phyloP scores from a whole-genome alignment of 2,329 filamentous ascomycete species.

The Penicillium sp. region DNA sequence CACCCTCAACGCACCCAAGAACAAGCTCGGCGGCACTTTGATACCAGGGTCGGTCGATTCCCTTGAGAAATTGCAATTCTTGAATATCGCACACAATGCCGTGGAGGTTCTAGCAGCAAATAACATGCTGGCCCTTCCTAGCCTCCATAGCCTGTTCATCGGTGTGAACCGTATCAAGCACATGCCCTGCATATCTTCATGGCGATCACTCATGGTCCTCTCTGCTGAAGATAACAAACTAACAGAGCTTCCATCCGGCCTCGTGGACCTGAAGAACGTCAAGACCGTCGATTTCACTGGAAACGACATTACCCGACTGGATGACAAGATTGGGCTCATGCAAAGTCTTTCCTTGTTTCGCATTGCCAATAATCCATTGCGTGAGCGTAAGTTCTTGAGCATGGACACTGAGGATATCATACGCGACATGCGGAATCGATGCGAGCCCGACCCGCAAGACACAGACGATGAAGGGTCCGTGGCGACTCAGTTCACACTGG shows the following conservation, averaged over 20 bases:
- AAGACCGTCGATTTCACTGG: slow-evolving; percentile 77
- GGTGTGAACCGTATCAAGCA: slow-evolving; percentile 73
- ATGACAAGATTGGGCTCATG: slow-evolving; percentile 76
- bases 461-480: slow-evolving; percentile 43
- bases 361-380: slow-evolving; percentile 82
- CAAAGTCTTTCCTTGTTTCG: slow-evolving; percentile 70
- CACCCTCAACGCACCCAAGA: slow-evolving; percentile 73
- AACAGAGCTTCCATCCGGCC: slow-evolving; percentile 69
- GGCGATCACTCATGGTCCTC: slow-evolving; percentile 70
- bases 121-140: slow-evolving; percentile 62
- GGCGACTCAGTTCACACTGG: slow-evolving; percentile 42
- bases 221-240: slow-evolving; percentile 80
- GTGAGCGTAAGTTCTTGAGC: slow-evolving; percentile 80
- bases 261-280: slow-evolving; percentile 64
- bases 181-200: slow-evolving; percentile 71
- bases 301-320: slow-evolving; percentile 75
- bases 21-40: slow-evolving; percentile 70
- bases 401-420: slow-evolving; percentile 81
- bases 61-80: slow-evolving; percentile 64
- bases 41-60: slow-evolving; percentile 61
- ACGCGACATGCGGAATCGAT: slow-evolving; percentile 63
- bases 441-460: slow-evolving; percentile 51
- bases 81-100: slow-evolving; percentile 77
- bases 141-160: slow-evolving; percentile 70
- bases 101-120: slow-evolving; percentile 54